Evolutionary conservation across 371 early-diverging fungal genomes (phyloP).

Genomic region (Saksenaea oblongispora): DNA sequence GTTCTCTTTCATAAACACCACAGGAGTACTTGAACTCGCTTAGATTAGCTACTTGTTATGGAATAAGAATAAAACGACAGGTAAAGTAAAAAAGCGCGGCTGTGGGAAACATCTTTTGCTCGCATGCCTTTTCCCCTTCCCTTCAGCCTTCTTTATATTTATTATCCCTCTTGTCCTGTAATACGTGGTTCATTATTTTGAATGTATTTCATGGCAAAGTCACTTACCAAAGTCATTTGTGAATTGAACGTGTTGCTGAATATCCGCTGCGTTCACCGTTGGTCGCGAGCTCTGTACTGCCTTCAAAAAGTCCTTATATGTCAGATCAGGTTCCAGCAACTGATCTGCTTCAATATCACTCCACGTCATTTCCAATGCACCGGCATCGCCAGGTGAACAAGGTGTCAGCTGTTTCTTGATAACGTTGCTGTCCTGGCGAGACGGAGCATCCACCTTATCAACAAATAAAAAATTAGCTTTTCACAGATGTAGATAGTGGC

Average conservation of each 20-base stretch:
- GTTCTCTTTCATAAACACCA: no score
- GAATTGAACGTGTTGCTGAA: constrained; percentile 83
- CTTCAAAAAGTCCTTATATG: constrained; percentile 81
- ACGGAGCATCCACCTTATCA: constrained; percentile 61
- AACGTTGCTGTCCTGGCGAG: constrained; percentile 55
- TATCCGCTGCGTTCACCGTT: constrained; percentile 86
- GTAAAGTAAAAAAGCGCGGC: neutral
- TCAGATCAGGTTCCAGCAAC: constrained; percentile 89
- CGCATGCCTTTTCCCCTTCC: neutral
- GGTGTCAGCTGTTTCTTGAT: constrained; percentile 77
- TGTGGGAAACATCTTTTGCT: neutral
- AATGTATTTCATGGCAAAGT: neutral
- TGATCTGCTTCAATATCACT: constrained; percentile 82
- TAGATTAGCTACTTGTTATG: neutral
- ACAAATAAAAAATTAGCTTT: neutral
- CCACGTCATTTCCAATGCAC: constrained; percentile 91
- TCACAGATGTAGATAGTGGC: neutral
- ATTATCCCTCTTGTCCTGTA: constrained; percentile 38
- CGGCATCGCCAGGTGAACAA: constrained; percentile 94
- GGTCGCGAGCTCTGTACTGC: constrained; percentile 79
- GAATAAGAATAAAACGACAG: neutral
- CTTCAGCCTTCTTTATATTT: constrained; percentile 2
- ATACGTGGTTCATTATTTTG: constrained; percentile 2
- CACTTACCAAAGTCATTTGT: constrained; percentile 85
- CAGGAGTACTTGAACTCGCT: no score